Evolutionary conservation across 495 filamentous ascomycete species (phyloP).

Genomic region (Pyronema domesticum): DNA sequence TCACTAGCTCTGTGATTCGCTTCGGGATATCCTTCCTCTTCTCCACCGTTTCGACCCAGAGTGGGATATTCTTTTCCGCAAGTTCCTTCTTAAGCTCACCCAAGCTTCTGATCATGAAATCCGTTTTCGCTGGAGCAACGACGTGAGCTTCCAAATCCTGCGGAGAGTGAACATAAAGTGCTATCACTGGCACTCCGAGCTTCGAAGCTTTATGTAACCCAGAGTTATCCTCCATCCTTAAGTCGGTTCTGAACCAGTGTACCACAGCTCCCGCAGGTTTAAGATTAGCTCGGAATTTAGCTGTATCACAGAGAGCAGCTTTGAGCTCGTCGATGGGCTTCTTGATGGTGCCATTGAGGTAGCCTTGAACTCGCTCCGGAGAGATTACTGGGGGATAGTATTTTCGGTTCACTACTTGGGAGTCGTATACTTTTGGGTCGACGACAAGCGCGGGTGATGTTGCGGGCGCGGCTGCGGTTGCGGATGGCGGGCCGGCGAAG

Average conservation of each 20-base stretch:
- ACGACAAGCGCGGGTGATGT: background rate
- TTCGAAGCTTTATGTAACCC: conserved; percentile 48
- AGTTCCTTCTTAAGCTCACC: conserved; percentile 47
- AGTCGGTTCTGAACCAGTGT: conserved; percentile 82
- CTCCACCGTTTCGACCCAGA: conserved; percentile 55
- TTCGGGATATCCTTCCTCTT: conserved; percentile 43
- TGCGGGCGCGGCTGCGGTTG: background rate
- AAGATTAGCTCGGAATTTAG: conserved; percentile 29
- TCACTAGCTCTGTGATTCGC: conserved; percentile 49
- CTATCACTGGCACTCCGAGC: conserved; percentile 48
- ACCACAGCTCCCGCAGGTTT: conserved; percentile 47
- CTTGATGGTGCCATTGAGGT: conserved; percentile 45
- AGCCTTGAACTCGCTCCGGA: conserved; percentile 53
- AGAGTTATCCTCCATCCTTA: conserved; percentile 58
- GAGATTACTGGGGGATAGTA: conserved; percentile 80
- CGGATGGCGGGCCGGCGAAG: background rate
- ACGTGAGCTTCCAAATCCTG: conserved; percentile 75
- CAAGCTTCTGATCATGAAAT: conserved; percentile 59
- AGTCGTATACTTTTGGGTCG: conserved; percentile 22
- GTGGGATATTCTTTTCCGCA: conserved; percentile 52
- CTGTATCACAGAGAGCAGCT: conserved; percentile 36
- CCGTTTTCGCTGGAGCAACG: conserved; percentile 52
- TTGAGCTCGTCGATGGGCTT: conserved; percentile 51
- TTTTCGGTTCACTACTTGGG: conserved; percentile 54
- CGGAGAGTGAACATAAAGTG: conserved; percentile 64